Conservation (phyloP, 176 grass and related monocot species). For the Rhynchospora tenuis region DNA sequence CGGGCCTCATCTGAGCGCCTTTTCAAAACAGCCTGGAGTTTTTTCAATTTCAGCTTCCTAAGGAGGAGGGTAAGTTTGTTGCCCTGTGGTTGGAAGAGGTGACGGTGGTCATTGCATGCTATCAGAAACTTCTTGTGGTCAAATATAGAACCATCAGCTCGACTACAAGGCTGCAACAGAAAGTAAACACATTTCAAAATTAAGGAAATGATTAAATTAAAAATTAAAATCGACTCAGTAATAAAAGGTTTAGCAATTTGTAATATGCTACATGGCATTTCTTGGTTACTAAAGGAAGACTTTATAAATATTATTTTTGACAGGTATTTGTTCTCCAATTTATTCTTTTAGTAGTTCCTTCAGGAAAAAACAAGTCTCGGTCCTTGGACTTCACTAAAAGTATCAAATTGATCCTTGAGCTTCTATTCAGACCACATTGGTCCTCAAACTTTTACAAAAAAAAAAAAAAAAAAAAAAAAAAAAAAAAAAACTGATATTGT, state of each 20-base stretch:
- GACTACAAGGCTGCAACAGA: constrained; percentile 68
- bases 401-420: not conserved
- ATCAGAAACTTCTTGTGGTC: constrained; percentile 99
- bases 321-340: not conserved
- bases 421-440: not conserved
- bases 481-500: not conserved
- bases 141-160: constrained; percentile 83
- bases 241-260: constrained; percentile 5
- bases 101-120: constrained; percentile 82
- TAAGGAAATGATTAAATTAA: not conserved
- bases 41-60: constrained; percentile 80
- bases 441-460: not conserved
- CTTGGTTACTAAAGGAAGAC: not conserved
- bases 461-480: not conserved
- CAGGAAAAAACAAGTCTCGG: not conserved
- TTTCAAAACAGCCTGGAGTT: constrained; percentile 68
- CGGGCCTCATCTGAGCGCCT: constrained; percentile 70
- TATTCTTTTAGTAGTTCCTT: not conserved
- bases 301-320: not conserved
- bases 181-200: not conserved
- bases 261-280: not conserved
- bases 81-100: constrained; percentile 85
- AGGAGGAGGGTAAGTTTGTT: constrained; percentile 52
- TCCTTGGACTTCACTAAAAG: not conserved
- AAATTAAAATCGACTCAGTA: not conserved